Evolutionary conservation across 768 basidiomycete genomes (phyloP).

Genomic region (Solioccasus polychromus): DNA sequence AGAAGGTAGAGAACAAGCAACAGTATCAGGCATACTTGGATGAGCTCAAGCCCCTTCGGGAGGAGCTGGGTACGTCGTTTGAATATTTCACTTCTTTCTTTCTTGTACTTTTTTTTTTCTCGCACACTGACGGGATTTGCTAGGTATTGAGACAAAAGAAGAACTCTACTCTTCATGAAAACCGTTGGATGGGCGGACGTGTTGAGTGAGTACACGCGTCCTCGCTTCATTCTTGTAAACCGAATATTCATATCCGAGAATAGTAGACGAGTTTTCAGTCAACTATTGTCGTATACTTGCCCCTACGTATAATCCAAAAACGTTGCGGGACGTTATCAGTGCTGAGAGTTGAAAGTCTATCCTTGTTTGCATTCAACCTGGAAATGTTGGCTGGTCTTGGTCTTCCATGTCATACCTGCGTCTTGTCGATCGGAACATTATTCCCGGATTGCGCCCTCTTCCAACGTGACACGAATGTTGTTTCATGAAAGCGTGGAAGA

Average conservation of each 20-base stretch:
- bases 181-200: conserved; percentile 8
- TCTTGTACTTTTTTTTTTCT: background rate
- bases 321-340: conserved; percentile 1
- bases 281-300: conserved; percentile 17
- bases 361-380: background rate
- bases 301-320: conserved; percentile 21
- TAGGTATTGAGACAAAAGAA: conserved; percentile 62
- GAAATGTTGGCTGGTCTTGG: background rate
- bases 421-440: background rate
- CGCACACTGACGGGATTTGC: no score
- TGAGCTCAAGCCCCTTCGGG: conserved; percentile 82
- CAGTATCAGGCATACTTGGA: conserved; percentile 94
- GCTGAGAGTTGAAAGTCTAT: background rate
- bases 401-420: background rate
- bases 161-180: conserved; percentile 54
- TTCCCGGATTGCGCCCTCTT: background rate
- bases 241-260: conserved; percentile 4
- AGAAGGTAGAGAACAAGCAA: conserved; percentile 96
- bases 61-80: conserved; percentile 77
- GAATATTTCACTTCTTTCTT: background rate
- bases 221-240: background rate
- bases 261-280: conserved; percentile 26
- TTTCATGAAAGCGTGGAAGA: background rate
- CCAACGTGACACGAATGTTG: background rate
- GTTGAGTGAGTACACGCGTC: conserved; percentile 15